Conservation (phyloP, 2,329 filamentous ascomycete species). For the Geosmithia flava region DNA sequence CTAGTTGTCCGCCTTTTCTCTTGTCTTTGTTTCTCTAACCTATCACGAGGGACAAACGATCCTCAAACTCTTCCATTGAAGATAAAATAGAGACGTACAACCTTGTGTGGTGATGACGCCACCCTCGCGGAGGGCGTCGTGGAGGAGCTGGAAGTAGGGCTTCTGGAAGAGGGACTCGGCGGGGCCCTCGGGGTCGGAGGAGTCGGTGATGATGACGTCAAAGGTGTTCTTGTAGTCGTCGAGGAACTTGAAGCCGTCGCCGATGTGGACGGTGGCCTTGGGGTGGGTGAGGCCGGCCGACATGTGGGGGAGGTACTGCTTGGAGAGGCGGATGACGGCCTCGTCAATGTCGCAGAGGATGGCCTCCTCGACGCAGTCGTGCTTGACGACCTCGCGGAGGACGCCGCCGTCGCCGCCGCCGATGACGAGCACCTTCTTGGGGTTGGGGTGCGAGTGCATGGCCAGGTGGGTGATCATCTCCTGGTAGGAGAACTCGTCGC, state of each 20-base stretch:
- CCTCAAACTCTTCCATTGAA: conserved; percentile 22
- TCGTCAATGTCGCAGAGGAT: conserved; percentile 98
- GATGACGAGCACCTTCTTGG: conserved; percentile 97
- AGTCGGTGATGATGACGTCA: conserved; percentile 99
- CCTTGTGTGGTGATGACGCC: conserved; percentile 99
- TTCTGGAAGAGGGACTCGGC: conserved; percentile 97
- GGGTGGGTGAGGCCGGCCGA: conserved; percentile 85
- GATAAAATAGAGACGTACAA: conserved; percentile 79
- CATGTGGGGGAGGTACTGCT: conserved; percentile 96
- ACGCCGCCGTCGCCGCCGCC: conserved; percentile 96
- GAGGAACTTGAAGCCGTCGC: conserved; percentile 98
- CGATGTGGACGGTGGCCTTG: conserved; percentile 84
- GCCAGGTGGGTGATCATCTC: conserved; percentile 99
- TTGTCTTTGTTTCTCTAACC: conserved; percentile 6
- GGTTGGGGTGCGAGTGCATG: conserved; percentile 96
- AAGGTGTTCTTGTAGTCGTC: conserved; percentile 94
- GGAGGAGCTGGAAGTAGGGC: conserved; percentile 92
- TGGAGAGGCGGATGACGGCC: conserved; percentile 95
- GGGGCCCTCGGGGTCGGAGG: conserved; percentile 91
- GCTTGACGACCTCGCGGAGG: conserved; percentile 97
- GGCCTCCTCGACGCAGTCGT: conserved; percentile 91
- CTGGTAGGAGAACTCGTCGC: conserved; percentile 98
- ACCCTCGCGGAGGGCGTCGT: conserved; percentile 81
- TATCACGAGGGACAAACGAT: conserved; percentile 15
- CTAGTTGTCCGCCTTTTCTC: neutral